These are phyloP conservation scores for Boletellus ananas DNA, from an alignment of 768 basidiomycete species.

Conservation along the genomic window DNA sequence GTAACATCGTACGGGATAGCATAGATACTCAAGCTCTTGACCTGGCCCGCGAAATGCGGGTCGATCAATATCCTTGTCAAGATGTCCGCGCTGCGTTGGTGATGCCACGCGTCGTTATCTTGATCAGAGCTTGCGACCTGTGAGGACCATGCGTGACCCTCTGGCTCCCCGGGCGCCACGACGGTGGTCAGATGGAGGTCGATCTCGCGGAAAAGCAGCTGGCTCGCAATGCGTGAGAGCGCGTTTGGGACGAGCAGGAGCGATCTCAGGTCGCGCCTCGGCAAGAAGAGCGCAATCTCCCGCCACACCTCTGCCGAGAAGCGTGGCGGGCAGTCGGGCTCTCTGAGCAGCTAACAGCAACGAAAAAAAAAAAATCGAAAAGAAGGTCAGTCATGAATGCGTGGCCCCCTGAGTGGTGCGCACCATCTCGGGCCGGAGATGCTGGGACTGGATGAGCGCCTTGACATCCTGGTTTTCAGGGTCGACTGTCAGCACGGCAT, in stretches of 20 bases:
- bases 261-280: slow-evolving; percentile 61
- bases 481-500: slow-evolving; percentile 59
- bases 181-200: slow-evolving; percentile 56
- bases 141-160: slow-evolving; percentile 10
- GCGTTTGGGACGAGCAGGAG: slow-evolving; percentile 62
- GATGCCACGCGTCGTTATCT: slow-evolving; percentile 46
- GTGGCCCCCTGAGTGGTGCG: background rate
- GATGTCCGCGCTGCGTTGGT: slow-evolving; percentile 65
- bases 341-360: slow-evolving; percentile 24
- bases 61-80: slow-evolving; percentile 64
- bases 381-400: too few relatives aligned
- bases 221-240: slow-evolving; percentile 65
- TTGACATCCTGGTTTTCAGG: slow-evolving; percentile 70
- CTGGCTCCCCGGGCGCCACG: slow-evolving; percentile 22
- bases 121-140: slow-evolving; percentile 15
- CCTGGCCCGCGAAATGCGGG: slow-evolving; percentile 51
- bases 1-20: slow-evolving; percentile 46
- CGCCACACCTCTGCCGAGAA: slow-evolving; percentile 73
- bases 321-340: slow-evolving; percentile 44
- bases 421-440: slow-evolving; percentile 56
- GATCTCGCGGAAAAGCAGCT: slow-evolving; percentile 60
- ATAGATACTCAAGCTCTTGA: slow-evolving; percentile 57
- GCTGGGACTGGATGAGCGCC: slow-evolving; percentile 50
- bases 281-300: slow-evolving; percentile 59
- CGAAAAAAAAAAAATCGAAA: too few relatives aligned